phyloP scores from a whole-genome alignment of 1,284 basidiomycete species.

The Mycena citricolor region DNA sequence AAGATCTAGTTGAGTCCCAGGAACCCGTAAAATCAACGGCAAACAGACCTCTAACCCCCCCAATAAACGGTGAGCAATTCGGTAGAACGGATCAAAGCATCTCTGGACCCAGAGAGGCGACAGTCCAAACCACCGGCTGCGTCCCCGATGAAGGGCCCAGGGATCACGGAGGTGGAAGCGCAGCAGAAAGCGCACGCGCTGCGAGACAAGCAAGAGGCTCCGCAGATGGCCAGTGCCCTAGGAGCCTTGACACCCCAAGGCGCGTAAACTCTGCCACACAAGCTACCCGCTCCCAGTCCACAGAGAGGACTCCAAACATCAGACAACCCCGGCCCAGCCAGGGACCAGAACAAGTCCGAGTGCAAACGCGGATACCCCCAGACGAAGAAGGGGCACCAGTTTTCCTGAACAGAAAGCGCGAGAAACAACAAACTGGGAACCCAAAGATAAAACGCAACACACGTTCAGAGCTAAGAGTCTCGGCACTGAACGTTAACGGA shows the following conservation, averaged over 20 bases:
- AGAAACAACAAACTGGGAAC: slow-evolving; percentile 3
- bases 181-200: neutral
- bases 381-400: slow-evolving; percentile 8
- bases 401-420: slow-evolving; percentile 8
- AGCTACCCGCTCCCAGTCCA: too few relatives aligned
- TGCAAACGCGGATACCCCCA: neutral
- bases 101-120: slow-evolving; percentile 11
- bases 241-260: neutral
- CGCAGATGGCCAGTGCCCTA: neutral
- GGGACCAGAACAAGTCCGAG: neutral
- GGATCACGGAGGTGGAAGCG: slow-evolving; percentile 5
- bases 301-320: too few relatives aligned
- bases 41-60: too few relatives aligned
- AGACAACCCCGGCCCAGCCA: neutral
- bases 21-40: too few relatives aligned
- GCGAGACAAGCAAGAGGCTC: neutral
- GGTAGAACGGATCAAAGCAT: neutral
- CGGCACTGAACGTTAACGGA: slow-evolving; percentile 2
- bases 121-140: slow-evolving; percentile 4
- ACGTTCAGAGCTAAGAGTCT: neutral
- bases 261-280: too few relatives aligned
- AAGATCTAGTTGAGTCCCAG: too few relatives aligned
- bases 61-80: too few relatives aligned
- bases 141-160: slow-evolving; percentile 7
- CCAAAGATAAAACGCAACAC: slow-evolving; percentile 4